Percentiles rank a stretch among this genome's conserved stretches.
Conservation (phyloP, 352 stramenopile species). For the Globisporangium canariense region DNA sequence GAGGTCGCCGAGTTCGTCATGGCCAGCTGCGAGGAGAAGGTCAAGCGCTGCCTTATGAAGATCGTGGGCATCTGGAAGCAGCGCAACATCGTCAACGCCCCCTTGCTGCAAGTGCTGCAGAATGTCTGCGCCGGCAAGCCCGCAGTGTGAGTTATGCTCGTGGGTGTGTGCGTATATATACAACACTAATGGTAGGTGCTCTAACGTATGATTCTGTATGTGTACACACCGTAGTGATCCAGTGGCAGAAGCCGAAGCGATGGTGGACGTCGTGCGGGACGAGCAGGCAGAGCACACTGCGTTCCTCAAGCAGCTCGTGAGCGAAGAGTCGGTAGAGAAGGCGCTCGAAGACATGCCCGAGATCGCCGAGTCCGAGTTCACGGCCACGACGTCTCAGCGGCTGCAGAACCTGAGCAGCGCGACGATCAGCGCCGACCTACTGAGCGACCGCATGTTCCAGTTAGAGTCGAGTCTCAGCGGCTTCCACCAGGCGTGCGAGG, state of each 20-base stretch:
- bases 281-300: constrained; percentile 29
- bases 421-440: constrained; percentile 78
- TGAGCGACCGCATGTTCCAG: constrained; percentile 89
- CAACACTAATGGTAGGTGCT: not conserved
- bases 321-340: constrained; percentile 32
- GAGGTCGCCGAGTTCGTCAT: constrained; percentile 66
- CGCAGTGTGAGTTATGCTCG: constrained; percentile 34
- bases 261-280: constrained; percentile 18
- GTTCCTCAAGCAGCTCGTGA: constrained; percentile 35
- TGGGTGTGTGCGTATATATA: constrained; percentile 9
- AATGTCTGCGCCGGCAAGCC: constrained; percentile 75
- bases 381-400: constrained; percentile 32
- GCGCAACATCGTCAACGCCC: constrained; percentile 49
- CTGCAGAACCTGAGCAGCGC: constrained; percentile 77
- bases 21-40: constrained; percentile 63
- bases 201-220: not conserved
- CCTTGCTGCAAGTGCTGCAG: constrained; percentile 59
- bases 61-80: constrained; percentile 86
- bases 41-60: constrained; percentile 84
- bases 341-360: constrained; percentile 71
- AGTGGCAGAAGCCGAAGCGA: constrained; percentile 18
- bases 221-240: constrained; percentile 26
- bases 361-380: constrained; percentile 50
- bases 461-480: constrained; percentile 73
- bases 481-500: constrained; percentile 65